A percentile compares a stretch with the other conserved stretches of the same genome.
phyloP scores from a whole-genome alignment of 192 early-diverging fungal genomes.

The Helicostylum pulchrum region DNA sequence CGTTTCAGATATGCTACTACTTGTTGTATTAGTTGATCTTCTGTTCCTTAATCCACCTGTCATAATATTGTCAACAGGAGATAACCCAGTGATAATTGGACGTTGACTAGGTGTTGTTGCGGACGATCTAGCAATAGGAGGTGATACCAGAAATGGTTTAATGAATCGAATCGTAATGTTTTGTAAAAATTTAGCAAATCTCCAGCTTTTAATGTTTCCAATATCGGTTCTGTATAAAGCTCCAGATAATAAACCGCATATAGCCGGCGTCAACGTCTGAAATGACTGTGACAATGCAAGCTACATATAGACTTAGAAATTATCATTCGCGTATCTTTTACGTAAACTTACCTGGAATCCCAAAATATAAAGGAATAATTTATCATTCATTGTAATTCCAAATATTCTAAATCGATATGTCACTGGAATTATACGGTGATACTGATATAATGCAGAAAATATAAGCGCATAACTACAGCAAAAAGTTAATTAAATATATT shows the following conservation, averaged over 20 bases:
- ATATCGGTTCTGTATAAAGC: constrained; percentile 52
- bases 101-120: constrained; percentile 41
- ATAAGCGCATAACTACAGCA: constrained; percentile 45
- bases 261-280: constrained; percentile 39
- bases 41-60: constrained; percentile 19
- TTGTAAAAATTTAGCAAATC: constrained; percentile 42
- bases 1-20: neutral
- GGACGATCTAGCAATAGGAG: constrained; percentile 39
- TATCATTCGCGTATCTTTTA: neutral
- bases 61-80: constrained; percentile 20
- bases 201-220: constrained; percentile 50
- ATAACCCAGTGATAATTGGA: constrained; percentile 4
- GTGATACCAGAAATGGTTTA: constrained; percentile 47
- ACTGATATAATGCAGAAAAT: constrained; percentile 58
- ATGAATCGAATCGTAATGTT: constrained; percentile 39
- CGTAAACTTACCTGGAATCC: constrained; percentile 38
- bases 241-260: constrained; percentile 51
- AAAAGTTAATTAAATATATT: neutral
- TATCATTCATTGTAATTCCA: constrained; percentile 48
- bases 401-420: constrained; percentile 54
- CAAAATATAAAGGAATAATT: constrained; percentile 47
- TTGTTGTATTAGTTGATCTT: neutral
- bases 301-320: constrained; percentile 22
- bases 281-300: constrained; percentile 42
- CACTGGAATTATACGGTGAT: constrained; percentile 47